Base-by-base conservation (phyloP, 768 basidiomycete genomes). In the Nidularia pulvinata region DNA sequence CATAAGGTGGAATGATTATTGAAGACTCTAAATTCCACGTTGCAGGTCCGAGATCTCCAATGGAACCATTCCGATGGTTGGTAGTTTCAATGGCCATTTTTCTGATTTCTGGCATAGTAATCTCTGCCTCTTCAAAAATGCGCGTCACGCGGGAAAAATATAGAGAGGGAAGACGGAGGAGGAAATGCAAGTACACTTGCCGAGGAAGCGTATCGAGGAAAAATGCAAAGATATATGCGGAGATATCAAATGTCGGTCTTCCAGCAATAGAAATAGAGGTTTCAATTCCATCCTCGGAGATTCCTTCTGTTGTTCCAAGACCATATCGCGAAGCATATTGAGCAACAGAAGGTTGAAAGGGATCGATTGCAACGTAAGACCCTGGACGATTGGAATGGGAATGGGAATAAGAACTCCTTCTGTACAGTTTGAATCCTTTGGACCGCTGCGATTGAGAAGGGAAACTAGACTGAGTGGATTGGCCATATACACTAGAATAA, bases 121-220 rank as follows among this genome's bases (percentile, higher is more conserved):
- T 69, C 39, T 87, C 79, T 1, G 86, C 84, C 46, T 86, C 85
- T 53, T 84, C 80, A 54, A 87, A 86, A 36, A 88, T 74, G 33
- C 80, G 73, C 5, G 80, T 75, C n/a, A 89, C 86, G 1, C 88
- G 80, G 3, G 82, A 78, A 64, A 84, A 89, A 60, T 89, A 89
- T 33, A 88, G 63, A 9, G 80, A 78, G 0, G 87, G 88, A 3
- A 89, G 72, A 25, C 82, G 74, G 19, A 89, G 68, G 10, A 88
- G 78, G 10, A 67, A 16, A 51, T 69, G 55, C 4, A 70, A 62
- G 48, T 75, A 75, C 1, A 70, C 46, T 46, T 70, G 59, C n/a
- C 68, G 61, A 1, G 70, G 67, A 7, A 69, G 30, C 9, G 64
- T 65, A 50, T 70, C 64, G 19, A 65, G 32, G 16, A 62, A 37